Base-by-base conservation (phyloP, 1,284 basidiomycete species). In the Pulveroboletus sp. region DNA sequence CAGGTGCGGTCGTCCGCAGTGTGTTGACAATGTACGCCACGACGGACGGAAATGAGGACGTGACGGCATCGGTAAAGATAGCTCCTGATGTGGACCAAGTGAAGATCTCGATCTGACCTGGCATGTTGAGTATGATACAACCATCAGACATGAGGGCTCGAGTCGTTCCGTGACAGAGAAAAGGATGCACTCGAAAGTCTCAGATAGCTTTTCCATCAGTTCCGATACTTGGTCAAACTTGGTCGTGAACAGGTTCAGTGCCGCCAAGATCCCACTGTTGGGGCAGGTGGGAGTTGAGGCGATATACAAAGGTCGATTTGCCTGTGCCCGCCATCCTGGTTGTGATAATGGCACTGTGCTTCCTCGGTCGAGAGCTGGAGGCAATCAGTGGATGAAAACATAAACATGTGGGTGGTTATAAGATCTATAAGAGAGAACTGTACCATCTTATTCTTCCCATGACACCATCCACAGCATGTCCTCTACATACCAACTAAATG, bases 51-150 rank as follows among this genome's bases (percentile, higher is more conserved):
- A 98, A 78, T 0, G 94, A 86, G 12, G 92, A 91, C 1, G 96
- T 96, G 35, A 99, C 81, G n/a, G 97, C 93, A 69, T 98, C 95
- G 19, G 97, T 99, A 65, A 99, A 98, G 70, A 99, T 99, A 5
- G 95, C 89, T 4, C 97, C 97, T 33, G 95, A 98, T 2, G 97
- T 97, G 0, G 95, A 98, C 97, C 97, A 99, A 44, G 97, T 99
- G 69, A 99, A 99, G 68, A 99, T 99, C 74, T 99, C 97, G 66
- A 99, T 99, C 75, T 99, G 97, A 8, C 97, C 97, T 3, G 97
- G 97, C 0, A 97, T 99, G 68, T 99, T 97, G 36, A 99, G 78
- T 44, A 99, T 87, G 55, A 99, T 84, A 76, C 98, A 89, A 65
- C 94, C 96, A 64, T 24, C 52, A 40, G 15, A 29, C 29, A 21